phyloP scores from a whole-genome alignment of 192 early-diverging fungal genomes.

The Rhizophagus sp. region DNA sequence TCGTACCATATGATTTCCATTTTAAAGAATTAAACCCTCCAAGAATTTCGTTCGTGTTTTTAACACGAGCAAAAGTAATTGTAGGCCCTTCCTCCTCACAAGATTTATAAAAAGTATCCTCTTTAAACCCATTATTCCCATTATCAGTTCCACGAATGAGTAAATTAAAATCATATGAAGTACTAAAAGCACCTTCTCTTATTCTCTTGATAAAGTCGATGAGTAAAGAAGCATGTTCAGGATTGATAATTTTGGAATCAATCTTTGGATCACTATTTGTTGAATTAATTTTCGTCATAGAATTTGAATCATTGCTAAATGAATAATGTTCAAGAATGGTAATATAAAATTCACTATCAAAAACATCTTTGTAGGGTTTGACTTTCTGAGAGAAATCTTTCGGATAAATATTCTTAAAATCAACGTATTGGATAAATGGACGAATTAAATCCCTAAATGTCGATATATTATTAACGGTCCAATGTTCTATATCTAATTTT shows the following conservation, averaged over 20 bases:
- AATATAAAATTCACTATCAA: neutral
- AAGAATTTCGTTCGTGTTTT: constrained; percentile 29
- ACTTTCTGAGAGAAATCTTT: neutral
- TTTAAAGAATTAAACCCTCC: constrained; percentile 33
- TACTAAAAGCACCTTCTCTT: neutral
- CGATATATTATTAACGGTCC: neutral
- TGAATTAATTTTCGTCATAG: neutral
- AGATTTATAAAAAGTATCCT: neutral
- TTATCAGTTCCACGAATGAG: neutral
- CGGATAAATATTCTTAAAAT: neutral
- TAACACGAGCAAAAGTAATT: constrained; percentile 21
- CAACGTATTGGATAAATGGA: neutral
- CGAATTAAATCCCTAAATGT: neutral
- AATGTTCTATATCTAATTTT: neutral
- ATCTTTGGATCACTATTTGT: too few species aligned
- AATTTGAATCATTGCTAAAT: neutral
- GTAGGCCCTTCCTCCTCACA: constrained; percentile 34
- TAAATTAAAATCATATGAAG: neutral
- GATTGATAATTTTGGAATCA: neutral
- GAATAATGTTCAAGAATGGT: neutral
- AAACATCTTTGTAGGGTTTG: neutral
- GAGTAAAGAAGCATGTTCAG: too few species aligned
- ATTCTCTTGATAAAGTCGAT: too few species aligned
- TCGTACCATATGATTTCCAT: constrained; percentile 12
- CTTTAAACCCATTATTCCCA: constrained; percentile 4